Conservation (phyloP, 2,329 filamentous ascomycete species). For the Xylaria sp. region DNA sequence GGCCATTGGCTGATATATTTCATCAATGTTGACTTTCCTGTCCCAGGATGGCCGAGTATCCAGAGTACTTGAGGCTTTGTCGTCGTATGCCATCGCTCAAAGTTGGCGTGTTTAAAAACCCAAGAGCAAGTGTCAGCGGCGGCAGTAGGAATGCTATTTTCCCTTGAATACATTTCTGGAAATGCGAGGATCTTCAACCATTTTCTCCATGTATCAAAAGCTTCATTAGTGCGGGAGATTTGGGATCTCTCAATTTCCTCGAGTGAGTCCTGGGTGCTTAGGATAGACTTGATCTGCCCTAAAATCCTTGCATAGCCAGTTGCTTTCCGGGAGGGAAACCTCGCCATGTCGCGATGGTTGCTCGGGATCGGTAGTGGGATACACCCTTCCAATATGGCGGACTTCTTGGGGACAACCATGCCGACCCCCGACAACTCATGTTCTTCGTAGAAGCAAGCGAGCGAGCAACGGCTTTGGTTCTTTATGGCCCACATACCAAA, state of each 20-base stretch:
- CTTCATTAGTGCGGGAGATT: neutral
- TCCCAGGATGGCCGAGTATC: neutral
- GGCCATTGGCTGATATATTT: neutral
- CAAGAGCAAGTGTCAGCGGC: neutral
- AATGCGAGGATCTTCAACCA: slow-evolving; percentile 11
- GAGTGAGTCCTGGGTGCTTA: neutral
- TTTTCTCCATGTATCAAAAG: neutral
- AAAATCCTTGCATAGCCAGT: slow-evolving; percentile 1
- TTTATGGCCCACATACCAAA: slow-evolving; percentile 1
- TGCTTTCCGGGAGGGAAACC: neutral
- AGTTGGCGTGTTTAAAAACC: slow-evolving; percentile 1
- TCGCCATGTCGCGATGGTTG: slow-evolving; percentile 14
- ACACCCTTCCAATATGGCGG: slow-evolving; percentile 9
- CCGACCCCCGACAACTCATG: slow-evolving; percentile 1
- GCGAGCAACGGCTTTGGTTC: neutral
- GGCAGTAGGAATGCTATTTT: neutral
- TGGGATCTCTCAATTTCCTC: neutral
- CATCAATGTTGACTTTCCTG: neutral
- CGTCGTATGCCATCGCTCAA: neutral
- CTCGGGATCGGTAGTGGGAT: slow-evolving; percentile 7
- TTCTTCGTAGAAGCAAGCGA: slow-evolving; percentile 1
- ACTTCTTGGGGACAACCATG: slow-evolving; percentile 3
- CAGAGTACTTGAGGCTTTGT: neutral
- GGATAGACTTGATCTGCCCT: slow-evolving; percentile 5
- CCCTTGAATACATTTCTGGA: neutral